Conservation (phyloP, 2,329 filamentous ascomycete genomes). For the Fusarium sp. region DNA sequence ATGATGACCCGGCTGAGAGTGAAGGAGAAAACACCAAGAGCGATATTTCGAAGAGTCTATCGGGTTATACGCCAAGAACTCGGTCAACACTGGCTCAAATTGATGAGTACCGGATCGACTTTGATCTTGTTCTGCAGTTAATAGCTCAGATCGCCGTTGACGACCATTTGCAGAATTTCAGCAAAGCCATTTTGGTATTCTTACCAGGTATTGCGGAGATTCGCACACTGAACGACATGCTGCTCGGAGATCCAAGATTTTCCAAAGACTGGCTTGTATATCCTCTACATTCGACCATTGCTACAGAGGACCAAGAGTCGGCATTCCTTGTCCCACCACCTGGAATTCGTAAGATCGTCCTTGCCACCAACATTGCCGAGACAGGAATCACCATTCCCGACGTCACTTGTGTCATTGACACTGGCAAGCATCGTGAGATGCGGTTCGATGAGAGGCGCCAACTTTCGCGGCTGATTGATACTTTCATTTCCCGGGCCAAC, state of each 20-base stretch:
- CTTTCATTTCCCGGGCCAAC: slow-evolving; percentile 95
- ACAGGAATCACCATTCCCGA: slow-evolving; percentile 99
- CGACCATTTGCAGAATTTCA: slow-evolving; percentile 76
- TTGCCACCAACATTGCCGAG: slow-evolving; percentile 98
- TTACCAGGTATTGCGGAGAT: slow-evolving; percentile 96
- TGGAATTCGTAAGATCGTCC: slow-evolving; percentile 90
- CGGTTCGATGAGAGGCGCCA: slow-evolving; percentile 94
- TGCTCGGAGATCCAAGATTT: slow-evolving; percentile 83
- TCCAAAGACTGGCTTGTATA: slow-evolving; percentile 85
- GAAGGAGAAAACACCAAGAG: slow-evolving; percentile 66
- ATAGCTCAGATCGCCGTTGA: slow-evolving; percentile 81
- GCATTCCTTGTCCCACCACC: slow-evolving; percentile 88
- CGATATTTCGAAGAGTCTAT: slow-evolving; percentile 74
- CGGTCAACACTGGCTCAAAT: slow-evolving; percentile 80
- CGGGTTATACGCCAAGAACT: slow-evolving; percentile 81
- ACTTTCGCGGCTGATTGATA: slow-evolving; percentile 89
- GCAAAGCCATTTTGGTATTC: slow-evolving; percentile 94
- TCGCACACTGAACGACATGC: slow-evolving; percentile 85
- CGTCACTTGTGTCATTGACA: slow-evolving; percentile 96
- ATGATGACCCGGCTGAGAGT: slow-evolving; percentile 69
- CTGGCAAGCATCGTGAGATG: slow-evolving; percentile 98
- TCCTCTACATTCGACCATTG: slow-evolving; percentile 92
- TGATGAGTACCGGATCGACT: slow-evolving; percentile 93
- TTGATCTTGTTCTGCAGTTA: slow-evolving; percentile 84
- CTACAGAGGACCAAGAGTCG: slow-evolving; percentile 94